These are phyloP conservation scores for Eremothecium coryli DNA, from an alignment of 1,139 yeast genomes.

Conservation along the genomic window DNA sequence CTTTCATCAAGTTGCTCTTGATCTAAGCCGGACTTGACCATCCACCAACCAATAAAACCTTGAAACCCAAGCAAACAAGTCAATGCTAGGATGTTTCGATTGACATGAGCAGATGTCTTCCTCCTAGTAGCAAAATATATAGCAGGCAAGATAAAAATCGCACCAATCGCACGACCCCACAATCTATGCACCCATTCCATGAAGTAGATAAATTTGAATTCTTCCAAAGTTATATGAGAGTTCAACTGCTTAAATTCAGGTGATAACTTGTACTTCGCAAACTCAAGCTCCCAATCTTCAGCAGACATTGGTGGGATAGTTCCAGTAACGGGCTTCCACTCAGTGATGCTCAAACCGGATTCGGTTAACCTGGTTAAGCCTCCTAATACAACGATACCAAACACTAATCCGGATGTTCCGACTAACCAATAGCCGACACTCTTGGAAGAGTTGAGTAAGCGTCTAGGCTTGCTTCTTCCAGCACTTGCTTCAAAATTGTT, in stretches of 20 bases:
- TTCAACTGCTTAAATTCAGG: conserved; percentile 90
- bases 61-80: conserved; percentile 79
- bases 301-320: conserved; percentile 77
- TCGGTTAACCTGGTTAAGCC: conserved; percentile 94
- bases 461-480: conserved; percentile 8
- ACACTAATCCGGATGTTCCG: conserved; percentile 84
- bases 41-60: conserved; percentile 99
- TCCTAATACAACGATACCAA: conserved; percentile 93
- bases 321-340: conserved; percentile 98
- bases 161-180: conserved; percentile 85
- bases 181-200: conserved; percentile 98
- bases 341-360: conserved; percentile 91
- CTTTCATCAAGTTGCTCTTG: conserved; percentile 70
- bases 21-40: conserved; percentile 94
- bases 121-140: conserved; percentile 63
- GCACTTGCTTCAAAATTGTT: neutral
- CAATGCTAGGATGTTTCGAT: conserved; percentile 59
- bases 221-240: conserved; percentile 84
- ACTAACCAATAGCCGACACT: conserved; percentile 80
- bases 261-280: conserved; percentile 66
- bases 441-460: conserved; percentile 32
- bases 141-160: conserved; percentile 76
- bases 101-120: conserved; percentile 60
- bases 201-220: conserved; percentile 85
- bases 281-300: conserved; percentile 78